Evolutionary conservation across 202 grass and related monocot genomes (phyloP), one percentile per base, ranked within the genome.

Genomic region (Schoenoplectus tabernaemontani): DNA sequence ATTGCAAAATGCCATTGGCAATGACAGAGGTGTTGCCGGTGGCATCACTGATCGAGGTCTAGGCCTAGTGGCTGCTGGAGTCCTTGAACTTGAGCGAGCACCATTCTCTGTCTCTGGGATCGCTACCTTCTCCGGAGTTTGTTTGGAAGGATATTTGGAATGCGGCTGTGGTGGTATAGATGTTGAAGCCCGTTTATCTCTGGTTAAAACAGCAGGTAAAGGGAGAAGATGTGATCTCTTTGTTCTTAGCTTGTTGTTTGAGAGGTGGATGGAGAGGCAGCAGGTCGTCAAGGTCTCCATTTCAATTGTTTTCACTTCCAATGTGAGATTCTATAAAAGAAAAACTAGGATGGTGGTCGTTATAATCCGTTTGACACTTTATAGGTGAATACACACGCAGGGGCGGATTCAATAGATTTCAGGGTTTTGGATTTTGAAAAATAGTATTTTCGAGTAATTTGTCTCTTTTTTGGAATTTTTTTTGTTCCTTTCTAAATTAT

Each of bases 1-100:
- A 82, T 86, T 90, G 87, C 93, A 97, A 74, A 93, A 88, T 44
- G 80, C 82, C 83, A 81, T 84, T 3, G 83, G 88, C 11, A 91
- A 76, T 10, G 85, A 90, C 0, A 86, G 10, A 19, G 59, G 36
- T 34, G 54, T 17, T 16, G 78, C 57, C 0, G 62, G 59, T 32
- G 11, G 77, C 67, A 72, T 28, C 16, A 23, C 43, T 9, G 77
- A 19, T 61, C 58, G 63, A 16, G 57, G 4, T 61, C 37, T 44
- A 46, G 19, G 22, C 28, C 36, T 37, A 57, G 16, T 20, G 9
- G 19, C 4, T 41, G 16, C 48, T 22, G 51, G 16, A 59, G 74
- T 38, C 54, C n/a, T 56, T n/a, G 30, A 41, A 41, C 32, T 78
- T 12, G 51, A 59, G 23, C 32, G 43, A 23, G 38, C 24, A 28